Percentiles rank a stretch among this genome's conserved stretches.
Evolutionary conservation across 768 basidiomycete genomes (phyloP).

Genomic region (Lactifluus echinatus): DNA sequence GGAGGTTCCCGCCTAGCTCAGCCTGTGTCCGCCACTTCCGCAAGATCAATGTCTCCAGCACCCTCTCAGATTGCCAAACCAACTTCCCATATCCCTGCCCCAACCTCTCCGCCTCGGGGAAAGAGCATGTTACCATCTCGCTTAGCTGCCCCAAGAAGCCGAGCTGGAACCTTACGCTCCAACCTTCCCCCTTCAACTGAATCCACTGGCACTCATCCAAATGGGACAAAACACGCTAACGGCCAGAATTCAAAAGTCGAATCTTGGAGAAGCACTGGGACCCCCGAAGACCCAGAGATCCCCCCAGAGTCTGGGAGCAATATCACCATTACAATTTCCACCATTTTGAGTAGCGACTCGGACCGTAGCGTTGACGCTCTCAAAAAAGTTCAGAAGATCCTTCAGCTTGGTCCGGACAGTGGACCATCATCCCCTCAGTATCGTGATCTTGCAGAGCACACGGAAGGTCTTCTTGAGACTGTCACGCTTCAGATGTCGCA

Average conservation of each 20-base stretch:
- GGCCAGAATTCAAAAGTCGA: constrained; percentile 16
- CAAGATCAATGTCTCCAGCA: constrained; percentile 32
- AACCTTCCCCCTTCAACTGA: constrained; percentile 2
- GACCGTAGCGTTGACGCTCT: constrained; percentile 83
- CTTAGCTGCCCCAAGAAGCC: constrained; percentile 55
- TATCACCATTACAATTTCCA: constrained; percentile 77
- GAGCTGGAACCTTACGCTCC: constrained; percentile 27
- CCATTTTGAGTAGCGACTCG: constrained; percentile 82
- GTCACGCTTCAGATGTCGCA: constrained; percentile 88
- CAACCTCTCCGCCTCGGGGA: constrained; percentile 39
- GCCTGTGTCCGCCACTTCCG: constrained; percentile 34
- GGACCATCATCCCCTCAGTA: constrained; percentile 63
- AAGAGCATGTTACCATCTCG: constrained; percentile 71
- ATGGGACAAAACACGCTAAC: constrained; percentile 7
- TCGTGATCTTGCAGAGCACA: constrained; percentile 68
- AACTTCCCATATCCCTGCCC: constrained; percentile 26
- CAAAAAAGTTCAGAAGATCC: constrained; percentile 85
- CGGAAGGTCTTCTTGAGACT: constrained; percentile 81
- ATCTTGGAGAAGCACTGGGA: constrained; percentile 14
- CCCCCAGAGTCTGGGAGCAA: constrained; percentile 38
- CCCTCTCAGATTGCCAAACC: constrained; percentile 24
- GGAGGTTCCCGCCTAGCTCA: constrained; percentile 35
- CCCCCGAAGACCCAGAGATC: constrained; percentile 11
- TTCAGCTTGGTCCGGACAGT: constrained; percentile 66
- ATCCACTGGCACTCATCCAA: neutral